Conservation (phyloP, 2,329 filamentous ascomycete species). For the Tolypocladium tropicale region DNA sequence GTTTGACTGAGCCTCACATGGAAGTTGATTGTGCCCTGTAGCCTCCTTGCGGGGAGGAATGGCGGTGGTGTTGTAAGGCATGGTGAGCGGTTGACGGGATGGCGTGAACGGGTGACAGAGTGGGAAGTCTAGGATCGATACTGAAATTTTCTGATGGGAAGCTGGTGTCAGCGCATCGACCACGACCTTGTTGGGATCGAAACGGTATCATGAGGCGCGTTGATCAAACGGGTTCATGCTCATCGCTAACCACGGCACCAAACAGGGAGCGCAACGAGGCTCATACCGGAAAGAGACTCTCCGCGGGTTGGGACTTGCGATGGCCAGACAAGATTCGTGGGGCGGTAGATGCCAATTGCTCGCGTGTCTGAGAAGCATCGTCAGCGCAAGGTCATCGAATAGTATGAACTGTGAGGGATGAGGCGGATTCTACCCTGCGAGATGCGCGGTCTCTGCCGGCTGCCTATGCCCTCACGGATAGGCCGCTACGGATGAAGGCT, state of each 20-base stretch:
- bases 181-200: not conserved
- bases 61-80: constrained; percentile 86
- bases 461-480: not conserved
- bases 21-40: constrained; percentile 75
- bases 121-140: too few relatives aligned
- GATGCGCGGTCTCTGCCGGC: not conserved
- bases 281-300: not conserved
- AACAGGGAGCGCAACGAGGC: not conserved
- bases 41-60: constrained; percentile 73
- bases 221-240: too few relatives aligned
- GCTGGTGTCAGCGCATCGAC: not conserved
- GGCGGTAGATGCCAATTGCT: not conserved
- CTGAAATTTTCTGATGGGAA: too few relatives aligned
- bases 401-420: not conserved
- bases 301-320: too few relatives aligned
- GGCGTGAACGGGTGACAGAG: not conserved
- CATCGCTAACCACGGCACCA: too few relatives aligned
- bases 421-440: not conserved
- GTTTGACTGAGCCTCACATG: constrained; percentile 55
- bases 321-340: not conserved
- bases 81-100: constrained; percentile 24
- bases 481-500: not conserved
- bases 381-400: not conserved
- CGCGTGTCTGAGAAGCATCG: not conserved
- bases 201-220: too few relatives aligned